Evolutionary conservation across 768 basidiomycete genomes (phyloP).

Genomic region (Terana coerulea): DNA sequence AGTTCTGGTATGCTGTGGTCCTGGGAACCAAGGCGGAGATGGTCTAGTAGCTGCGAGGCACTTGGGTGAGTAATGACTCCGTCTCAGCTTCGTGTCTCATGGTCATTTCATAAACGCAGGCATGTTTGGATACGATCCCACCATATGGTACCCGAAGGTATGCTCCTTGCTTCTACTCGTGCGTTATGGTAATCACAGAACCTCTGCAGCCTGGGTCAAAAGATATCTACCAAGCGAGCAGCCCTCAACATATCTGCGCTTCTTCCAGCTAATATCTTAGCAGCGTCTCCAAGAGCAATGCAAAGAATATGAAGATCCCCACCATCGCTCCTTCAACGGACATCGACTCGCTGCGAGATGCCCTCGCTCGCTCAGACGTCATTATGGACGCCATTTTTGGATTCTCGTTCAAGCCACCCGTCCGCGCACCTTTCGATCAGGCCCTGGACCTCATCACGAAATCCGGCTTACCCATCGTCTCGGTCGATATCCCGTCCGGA

Average conservation of each 20-base stretch:
- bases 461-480: slow-evolving; percentile 78
- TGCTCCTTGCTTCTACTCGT: neutral
- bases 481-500: slow-evolving; percentile 94
- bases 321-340: slow-evolving; percentile 54
- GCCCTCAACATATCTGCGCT: neutral
- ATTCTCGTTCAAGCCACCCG: slow-evolving; percentile 92
- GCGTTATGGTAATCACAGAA: neutral
- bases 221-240: slow-evolving; percentile 78
- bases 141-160: slow-evolving; percentile 93
- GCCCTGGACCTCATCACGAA: slow-evolving; percentile 64
- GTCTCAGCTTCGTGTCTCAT: neutral
- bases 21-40: slow-evolving; percentile 98
- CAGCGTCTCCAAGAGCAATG: slow-evolving; percentile 85
- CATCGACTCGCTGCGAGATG: slow-evolving; percentile 40
- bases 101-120: slow-evolving; percentile 38
- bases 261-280: neutral
- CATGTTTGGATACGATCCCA: slow-evolving; percentile 89
- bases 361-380: slow-evolving; percentile 64
- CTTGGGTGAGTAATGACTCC: slow-evolving; percentile 47
- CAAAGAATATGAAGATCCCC: slow-evolving; percentile 80
- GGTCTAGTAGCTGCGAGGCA: slow-evolving; percentile 96
- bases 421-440: slow-evolving; percentile 82
- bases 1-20: slow-evolving; percentile 95
- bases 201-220: slow-evolving; percentile 77
- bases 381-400: slow-evolving; percentile 97